phyloP scores from a whole-genome alignment of 2,329 filamentous ascomycete species.

The Colletotrichum viniferum region DNA sequence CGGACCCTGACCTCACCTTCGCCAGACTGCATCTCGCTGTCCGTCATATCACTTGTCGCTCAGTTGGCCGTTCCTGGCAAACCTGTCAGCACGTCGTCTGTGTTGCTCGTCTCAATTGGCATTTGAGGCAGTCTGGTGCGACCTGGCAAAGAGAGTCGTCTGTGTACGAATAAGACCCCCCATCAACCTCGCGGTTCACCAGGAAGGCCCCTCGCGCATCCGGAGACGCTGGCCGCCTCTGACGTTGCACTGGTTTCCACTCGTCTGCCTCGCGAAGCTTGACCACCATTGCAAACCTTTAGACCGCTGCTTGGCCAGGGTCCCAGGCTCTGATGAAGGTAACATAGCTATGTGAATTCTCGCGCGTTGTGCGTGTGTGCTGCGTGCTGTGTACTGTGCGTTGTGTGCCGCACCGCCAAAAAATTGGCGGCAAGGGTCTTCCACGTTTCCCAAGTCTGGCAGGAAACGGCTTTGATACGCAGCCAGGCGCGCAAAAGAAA shows the following conservation, averaged over 20 bases:
- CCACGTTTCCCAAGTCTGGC: constrained; percentile 9
- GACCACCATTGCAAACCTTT: constrained; percentile 8
- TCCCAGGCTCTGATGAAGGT: not conserved
- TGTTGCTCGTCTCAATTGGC: not conserved
- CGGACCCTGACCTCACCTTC: not conserved
- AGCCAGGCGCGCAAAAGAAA: not conserved
- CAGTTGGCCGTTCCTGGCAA: not conserved
- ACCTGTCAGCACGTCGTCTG: not conserved
- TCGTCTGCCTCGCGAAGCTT: constrained; percentile 1
- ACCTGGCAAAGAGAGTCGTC: not conserved
- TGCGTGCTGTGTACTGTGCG: not conserved
- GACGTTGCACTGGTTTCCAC: constrained; percentile 19
- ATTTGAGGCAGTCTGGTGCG: not conserved
- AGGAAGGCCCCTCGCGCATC: constrained; percentile 18
- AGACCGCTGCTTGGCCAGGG: constrained; percentile 13
- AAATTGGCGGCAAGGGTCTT: not conserved
- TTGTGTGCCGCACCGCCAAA: not conserved
- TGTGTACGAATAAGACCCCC: not conserved
- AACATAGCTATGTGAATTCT: not conserved
- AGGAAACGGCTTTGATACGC: constrained; percentile 13
- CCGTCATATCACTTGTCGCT: not conserved
- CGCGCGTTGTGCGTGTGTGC: not conserved
- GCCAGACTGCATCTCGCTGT: not conserved
- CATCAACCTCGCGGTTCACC: constrained; percentile 13
- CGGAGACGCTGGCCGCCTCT: constrained; percentile 19